Evolutionary conservation across 1,139 yeast species (phyloP).

Genomic region (Suhomyces atakaporum): DNA sequence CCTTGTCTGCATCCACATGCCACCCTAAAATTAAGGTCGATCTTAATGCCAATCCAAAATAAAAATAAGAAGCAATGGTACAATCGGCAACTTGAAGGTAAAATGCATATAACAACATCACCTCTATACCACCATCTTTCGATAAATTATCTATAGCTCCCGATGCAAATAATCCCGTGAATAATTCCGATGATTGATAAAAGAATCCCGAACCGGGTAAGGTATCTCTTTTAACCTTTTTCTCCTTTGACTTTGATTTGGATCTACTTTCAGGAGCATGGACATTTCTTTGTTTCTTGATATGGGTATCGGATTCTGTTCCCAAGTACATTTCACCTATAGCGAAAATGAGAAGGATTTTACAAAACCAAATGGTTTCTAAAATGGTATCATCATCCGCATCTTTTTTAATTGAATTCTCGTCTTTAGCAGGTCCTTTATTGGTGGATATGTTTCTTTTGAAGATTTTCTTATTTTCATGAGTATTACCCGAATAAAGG

Average conservation of each 20-base stretch:
- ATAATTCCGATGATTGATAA: constrained; percentile 72
- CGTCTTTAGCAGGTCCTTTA: constrained; percentile 38
- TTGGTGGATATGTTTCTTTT: constrained; percentile 39
- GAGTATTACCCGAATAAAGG: constrained; percentile 52
- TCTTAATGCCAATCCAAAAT: constrained; percentile 76
- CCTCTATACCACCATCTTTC: constrained; percentile 83
- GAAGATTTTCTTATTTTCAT: constrained; percentile 42
- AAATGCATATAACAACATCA: constrained; percentile 72
- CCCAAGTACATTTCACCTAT: constrained; percentile 86
- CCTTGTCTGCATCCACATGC: constrained; percentile 82
- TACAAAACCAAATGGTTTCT: constrained; percentile 82
- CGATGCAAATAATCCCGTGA: constrained; percentile 73
- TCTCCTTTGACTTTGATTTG: constrained; percentile 12
- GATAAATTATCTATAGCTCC: constrained; percentile 80
- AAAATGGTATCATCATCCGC: constrained; percentile 59
- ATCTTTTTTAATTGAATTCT: constrained; percentile 45
- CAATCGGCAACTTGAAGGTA: constrained; percentile 85
- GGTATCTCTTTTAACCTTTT: constrained; percentile 28
- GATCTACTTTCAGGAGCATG: constrained; percentile 15
- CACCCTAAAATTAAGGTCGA: constrained; percentile 75
- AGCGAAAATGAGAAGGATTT: constrained; percentile 72
- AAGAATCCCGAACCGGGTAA: constrained; percentile 78
- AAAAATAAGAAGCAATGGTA: constrained; percentile 78
- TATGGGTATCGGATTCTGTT: constrained; percentile 55
- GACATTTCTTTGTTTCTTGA: constrained; percentile 16